Evolutionary conservation across 768 basidiomycete species (phyloP).

Genomic region (Fistulinella prunicolor): DNA sequence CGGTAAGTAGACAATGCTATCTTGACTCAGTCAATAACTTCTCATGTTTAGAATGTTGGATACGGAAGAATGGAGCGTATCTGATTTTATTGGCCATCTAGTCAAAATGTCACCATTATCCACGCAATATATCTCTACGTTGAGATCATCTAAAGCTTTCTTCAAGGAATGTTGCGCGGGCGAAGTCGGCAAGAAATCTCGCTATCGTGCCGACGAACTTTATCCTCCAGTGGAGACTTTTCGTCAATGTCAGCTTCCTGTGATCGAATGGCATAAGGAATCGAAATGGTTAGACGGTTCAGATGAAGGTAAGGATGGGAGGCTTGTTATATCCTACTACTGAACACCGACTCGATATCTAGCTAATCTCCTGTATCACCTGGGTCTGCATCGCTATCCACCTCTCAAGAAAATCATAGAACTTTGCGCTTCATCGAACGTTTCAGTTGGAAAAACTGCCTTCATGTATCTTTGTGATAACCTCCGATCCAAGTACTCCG

Average conservation of each 20-base stretch:
- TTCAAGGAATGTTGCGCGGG: conserved; percentile 46
- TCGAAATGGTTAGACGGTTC: conserved; percentile 73
- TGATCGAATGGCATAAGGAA: conserved; percentile 78
- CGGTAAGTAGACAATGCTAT: not conserved
- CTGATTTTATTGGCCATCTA: conserved; percentile 6
- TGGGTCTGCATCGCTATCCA: conserved; percentile 65
- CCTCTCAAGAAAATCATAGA: conserved; percentile 59
- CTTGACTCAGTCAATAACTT: not conserved
- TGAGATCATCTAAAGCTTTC: conserved; percentile 36
- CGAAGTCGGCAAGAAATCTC: conserved; percentile 21
- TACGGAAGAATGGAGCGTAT: conserved; percentile 2
- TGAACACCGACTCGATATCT: too few species aligned
- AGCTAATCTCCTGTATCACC: conserved; percentile 70
- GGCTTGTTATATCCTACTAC: too few species aligned
- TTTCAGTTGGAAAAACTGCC: conserved; percentile 48
- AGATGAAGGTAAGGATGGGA: conserved; percentile 63
- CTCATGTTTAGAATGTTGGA: conserved; percentile 1
- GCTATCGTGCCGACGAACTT: conserved; percentile 64
- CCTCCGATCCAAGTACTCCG: not conserved
- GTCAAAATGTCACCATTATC: not conserved
- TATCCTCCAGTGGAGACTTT: conserved; percentile 79
- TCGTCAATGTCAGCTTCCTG: conserved; percentile 64
- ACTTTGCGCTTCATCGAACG: conserved; percentile 56
- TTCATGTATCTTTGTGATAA: conserved; percentile 74
- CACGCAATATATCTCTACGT: not conserved